Conservation (phyloP, 2,329 filamentous ascomycete genomes). For the Xylariaceae sp. region DNA sequence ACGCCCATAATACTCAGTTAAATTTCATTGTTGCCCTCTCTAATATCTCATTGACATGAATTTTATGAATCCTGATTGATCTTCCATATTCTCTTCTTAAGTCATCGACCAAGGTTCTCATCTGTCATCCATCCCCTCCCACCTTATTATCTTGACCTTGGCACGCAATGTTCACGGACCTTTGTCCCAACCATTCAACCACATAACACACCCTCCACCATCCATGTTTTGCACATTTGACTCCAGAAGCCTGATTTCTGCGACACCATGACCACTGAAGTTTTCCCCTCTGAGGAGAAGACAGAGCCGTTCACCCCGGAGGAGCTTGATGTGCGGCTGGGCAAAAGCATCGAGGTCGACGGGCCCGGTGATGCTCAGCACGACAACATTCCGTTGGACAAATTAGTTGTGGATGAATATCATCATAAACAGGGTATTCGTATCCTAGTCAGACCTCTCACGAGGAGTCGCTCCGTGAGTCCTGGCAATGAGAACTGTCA, state of each 20-base stretch:
- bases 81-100: conserved; percentile 13
- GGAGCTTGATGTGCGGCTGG: conserved; percentile 49
- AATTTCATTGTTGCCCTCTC: conserved; percentile 3
- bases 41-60: conserved; percentile 14
- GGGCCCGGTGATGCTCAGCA: conserved; percentile 37
- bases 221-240: conserved; percentile 9
- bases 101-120: no score
- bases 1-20: conserved; percentile 11
- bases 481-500: conserved; percentile 54
- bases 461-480: conserved; percentile 51
- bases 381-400: conserved; percentile 50
- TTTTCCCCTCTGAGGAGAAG: conserved; percentile 46
- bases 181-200: conserved; percentile 3
- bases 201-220: conserved; percentile 3
- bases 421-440: conserved; percentile 54
- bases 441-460: conserved; percentile 53
- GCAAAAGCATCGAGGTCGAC: conserved; percentile 42
- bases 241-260: no score
- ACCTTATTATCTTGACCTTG: conserved; percentile 13
- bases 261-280: conserved; percentile 42
- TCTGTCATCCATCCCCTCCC: conserved; percentile 12
- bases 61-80: conserved; percentile 19
- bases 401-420: conserved; percentile 47
- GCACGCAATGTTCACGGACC: conserved; percentile 8
- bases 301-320: conserved; percentile 57